Evolutionary conservation across 495 filamentous ascomycete genomes (phyloP).

Genomic region (Tuber borchii): DNA sequence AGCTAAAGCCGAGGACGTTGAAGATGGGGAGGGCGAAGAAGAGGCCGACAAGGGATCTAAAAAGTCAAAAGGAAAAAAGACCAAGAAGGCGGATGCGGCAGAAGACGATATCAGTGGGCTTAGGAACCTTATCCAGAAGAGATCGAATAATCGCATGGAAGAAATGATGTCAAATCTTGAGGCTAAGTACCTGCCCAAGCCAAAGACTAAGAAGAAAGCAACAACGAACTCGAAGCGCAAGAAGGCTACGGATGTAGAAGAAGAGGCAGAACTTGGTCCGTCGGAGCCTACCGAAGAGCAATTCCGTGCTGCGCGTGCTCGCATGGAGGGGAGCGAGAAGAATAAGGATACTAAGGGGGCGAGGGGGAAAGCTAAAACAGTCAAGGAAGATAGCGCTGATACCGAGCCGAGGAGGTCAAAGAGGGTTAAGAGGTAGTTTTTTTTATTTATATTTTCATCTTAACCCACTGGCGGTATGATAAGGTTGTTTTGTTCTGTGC

Average conservation of each 20-base stretch:
- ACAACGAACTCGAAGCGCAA: slow-evolving; percentile 46
- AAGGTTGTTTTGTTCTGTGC: background rate
- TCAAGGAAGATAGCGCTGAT: slow-evolving; percentile 5
- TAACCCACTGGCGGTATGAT: background rate
- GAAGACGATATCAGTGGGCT: slow-evolving; percentile 48
- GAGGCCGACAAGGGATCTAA: slow-evolving; percentile 15
- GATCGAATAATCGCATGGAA: slow-evolving; percentile 49
- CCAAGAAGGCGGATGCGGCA: slow-evolving; percentile 29
- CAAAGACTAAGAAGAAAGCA: slow-evolving; percentile 43
- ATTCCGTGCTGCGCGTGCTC: slow-evolving; percentile 52
- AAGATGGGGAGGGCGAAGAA: slow-evolving; percentile 44
- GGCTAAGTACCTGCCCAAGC: slow-evolving; percentile 60
- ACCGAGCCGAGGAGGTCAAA: slow-evolving; percentile 39
- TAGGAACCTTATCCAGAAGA: slow-evolving; percentile 54
- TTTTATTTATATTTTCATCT: background rate
- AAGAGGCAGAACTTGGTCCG: slow-evolving; percentile 37
- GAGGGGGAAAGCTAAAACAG: background rate
- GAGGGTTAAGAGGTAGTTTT: slow-evolving; percentile 35
- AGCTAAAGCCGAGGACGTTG: slow-evolving; percentile 44
- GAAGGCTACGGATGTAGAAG: slow-evolving; percentile 48
- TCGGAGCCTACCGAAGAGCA: slow-evolving; percentile 60
- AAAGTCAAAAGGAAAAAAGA: slow-evolving; percentile 2
- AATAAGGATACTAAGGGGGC: slow-evolving; percentile 28
- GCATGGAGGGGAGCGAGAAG: slow-evolving; percentile 47
- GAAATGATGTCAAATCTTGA: slow-evolving; percentile 62